Percentiles rank a stretch among this genome's conserved stretches.
phyloP scores from a whole-genome alignment of 768 basidiomycete genomes.

The Boletus sp. region DNA sequence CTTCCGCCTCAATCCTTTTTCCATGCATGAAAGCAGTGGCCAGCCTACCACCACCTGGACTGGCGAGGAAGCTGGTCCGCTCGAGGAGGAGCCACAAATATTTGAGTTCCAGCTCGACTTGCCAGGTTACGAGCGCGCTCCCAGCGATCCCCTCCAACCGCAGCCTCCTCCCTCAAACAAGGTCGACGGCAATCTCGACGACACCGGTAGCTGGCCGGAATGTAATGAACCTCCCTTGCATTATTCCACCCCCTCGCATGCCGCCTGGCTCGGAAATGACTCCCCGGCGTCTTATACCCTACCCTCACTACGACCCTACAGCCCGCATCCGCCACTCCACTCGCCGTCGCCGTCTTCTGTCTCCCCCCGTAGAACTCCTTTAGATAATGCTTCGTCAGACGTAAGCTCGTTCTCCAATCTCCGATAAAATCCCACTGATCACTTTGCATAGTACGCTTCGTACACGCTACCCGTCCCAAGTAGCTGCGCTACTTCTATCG shows the following conservation, averaged over 20 bases:
- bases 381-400: slow-evolving; percentile 26
- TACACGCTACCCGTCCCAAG: slow-evolving; percentile 26
- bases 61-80: slow-evolving; percentile 52
- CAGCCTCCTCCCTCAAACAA: slow-evolving; percentile 9
- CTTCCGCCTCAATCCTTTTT: slow-evolving; percentile 74
- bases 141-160: slow-evolving; percentile 16
- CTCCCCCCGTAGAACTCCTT: slow-evolving; percentile 25
- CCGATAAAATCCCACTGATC: slow-evolving; percentile 2
- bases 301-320: slow-evolving; percentile 29
- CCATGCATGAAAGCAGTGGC: slow-evolving; percentile 52
- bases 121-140: slow-evolving; percentile 24
- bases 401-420: slow-evolving; percentile 11
- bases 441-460: slow-evolving; percentile 15
- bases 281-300: slow-evolving; percentile 27
- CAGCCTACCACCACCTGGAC: slow-evolving; percentile 43
- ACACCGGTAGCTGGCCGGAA: slow-evolving; percentile 23
- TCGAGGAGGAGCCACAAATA: slow-evolving; percentile 56
- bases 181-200: slow-evolving; percentile 17
- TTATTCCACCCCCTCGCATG: slow-evolving; percentile 23
- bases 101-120: slow-evolving; percentile 64
- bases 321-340: slow-evolving; percentile 24
- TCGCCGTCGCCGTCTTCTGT: slow-evolving; percentile 27
- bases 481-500: slow-evolving; percentile 31
- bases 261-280: slow-evolving; percentile 30
- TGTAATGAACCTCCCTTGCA: slow-evolving; percentile 17